Evolutionary conservation across 805 yeast genomes (phyloP).

Genomic region (Lipomyces lipofer): DNA sequence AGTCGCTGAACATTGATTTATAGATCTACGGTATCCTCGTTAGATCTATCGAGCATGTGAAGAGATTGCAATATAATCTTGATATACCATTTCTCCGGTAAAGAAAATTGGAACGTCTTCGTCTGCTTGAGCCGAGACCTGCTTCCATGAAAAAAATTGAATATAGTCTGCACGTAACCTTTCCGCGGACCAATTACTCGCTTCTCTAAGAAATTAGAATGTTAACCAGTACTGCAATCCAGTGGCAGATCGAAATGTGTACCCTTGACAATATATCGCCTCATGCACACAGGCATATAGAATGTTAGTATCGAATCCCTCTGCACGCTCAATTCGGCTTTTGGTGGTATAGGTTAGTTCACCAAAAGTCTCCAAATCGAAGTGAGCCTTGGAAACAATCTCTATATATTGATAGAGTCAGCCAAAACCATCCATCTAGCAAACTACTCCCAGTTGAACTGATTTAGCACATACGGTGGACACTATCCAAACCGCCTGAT

Average conservation of each 20-base stretch:
- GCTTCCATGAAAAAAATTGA: slow-evolving; percentile 37
- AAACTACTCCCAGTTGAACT: not conserved
- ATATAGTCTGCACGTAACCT: slow-evolving; percentile 36
- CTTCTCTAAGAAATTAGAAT: slow-evolving; percentile 21
- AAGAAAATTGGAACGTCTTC: slow-evolving; percentile 42
- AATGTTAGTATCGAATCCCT: slow-evolving; percentile 55
- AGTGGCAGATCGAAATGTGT: slow-evolving; percentile 27
- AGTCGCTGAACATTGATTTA: slow-evolving; percentile 54
- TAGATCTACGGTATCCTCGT: slow-evolving; percentile 38
- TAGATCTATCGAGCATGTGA: not conserved
- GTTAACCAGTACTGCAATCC: not conserved
- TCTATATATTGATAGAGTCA: slow-evolving; percentile 2
- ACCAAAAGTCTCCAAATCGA: slow-evolving; percentile 44
- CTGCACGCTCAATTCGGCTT: slow-evolving; percentile 39
- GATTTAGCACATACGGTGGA: slow-evolving; percentile 41
- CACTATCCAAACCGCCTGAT: slow-evolving; percentile 50
- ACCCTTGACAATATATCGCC: slow-evolving; percentile 53
- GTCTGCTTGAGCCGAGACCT: slow-evolving; percentile 12
- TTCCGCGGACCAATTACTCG: slow-evolving; percentile 54
- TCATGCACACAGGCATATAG: slow-evolving; percentile 60
- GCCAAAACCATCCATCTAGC: not conserved
- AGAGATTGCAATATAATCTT: not conserved
- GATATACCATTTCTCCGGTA: slow-evolving; percentile 54
- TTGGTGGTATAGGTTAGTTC: slow-evolving; percentile 45
- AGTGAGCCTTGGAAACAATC: slow-evolving; percentile 45